These are phyloP conservation scores for Pelargonium cotyledonis DNA, from an alignment of 441 rosid genomes.

Conservation along the genomic window DNA sequence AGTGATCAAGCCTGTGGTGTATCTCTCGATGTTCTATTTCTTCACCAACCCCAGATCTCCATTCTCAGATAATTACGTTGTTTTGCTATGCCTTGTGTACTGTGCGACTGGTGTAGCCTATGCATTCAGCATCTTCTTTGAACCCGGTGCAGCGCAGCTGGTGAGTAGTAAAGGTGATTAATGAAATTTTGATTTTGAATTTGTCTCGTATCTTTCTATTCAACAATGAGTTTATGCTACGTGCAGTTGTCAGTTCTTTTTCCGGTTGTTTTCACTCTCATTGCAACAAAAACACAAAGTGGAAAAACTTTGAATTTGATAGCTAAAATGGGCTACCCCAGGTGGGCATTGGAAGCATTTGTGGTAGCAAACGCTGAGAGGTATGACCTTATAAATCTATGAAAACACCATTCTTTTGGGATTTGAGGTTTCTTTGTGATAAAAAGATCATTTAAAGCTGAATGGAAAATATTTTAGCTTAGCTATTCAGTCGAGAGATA, in stretches of 20 bases:
- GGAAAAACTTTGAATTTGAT: constrained; percentile 33
- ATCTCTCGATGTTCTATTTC: constrained; percentile 90
- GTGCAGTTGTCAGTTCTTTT: constrained; percentile 90
- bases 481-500: no score
- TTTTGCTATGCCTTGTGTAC: constrained; percentile 75
- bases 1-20: constrained; percentile 77
- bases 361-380: constrained; percentile 71
- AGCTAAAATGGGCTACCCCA: constrained; percentile 63
- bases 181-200: background rate
- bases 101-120: constrained; percentile 91
- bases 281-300: constrained; percentile 48
- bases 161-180: no score
- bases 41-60: constrained; percentile 90
- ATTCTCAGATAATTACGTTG: constrained; percentile 61
- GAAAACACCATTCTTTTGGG: no score
- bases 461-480: no score
- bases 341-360: constrained; percentile 87
- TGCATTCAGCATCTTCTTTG: constrained; percentile 58
- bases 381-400: constrained; percentile 23
- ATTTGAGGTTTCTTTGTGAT: no score
- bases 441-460: no score
- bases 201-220: no score
- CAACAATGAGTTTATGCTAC: background rate
- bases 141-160: constrained; percentile 88
- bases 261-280: constrained; percentile 88